Conservation (phyloP, 306 rosid genomes). For the Carpinus viminea region DNA sequence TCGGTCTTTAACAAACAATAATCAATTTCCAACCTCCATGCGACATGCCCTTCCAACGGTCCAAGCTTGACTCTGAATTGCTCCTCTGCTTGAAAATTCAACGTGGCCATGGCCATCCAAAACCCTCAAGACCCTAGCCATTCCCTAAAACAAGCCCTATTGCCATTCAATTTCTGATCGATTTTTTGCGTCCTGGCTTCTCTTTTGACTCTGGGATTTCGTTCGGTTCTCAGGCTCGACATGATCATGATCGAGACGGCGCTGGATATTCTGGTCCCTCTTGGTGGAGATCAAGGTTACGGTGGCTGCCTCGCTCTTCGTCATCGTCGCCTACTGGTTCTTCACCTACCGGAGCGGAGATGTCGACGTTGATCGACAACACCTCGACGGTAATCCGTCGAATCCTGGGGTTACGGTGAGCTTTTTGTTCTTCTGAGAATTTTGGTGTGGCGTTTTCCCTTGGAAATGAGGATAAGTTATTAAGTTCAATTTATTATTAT, state of each 20-base stretch:
- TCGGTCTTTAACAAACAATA: not conserved
- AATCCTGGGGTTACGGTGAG: conserved; percentile 17
- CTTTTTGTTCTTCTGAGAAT: not conserved
- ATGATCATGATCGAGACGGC: conserved; percentile 48
- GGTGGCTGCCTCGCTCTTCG: conserved; percentile 65
- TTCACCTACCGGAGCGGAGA: conserved; percentile 48
- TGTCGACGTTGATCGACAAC: conserved; percentile 46
- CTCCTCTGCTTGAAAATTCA: conserved; percentile 27
- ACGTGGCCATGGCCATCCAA: conserved; percentile 37
- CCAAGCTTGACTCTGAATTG: conserved; percentile 55
- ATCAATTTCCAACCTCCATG: not conserved
- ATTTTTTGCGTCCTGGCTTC: not conserved
- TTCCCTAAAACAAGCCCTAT: not conserved
- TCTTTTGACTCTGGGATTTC: not conserved
- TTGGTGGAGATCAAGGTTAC: conserved; percentile 81
- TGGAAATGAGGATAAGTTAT: not conserved
- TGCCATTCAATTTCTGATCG: conserved; percentile 17
- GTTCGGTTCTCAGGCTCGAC: not conserved
- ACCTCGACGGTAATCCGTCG: conserved; percentile 36
- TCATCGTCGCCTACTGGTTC: conserved; percentile 62
- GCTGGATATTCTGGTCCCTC: conserved; percentile 64
- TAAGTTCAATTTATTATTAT: not conserved
- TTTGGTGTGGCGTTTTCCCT: not conserved
- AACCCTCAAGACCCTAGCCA: conserved; percentile 45
- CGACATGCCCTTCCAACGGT: conserved; percentile 48